These are phyloP conservation scores for Avena sativa DNA, from an alignment of 176 grass and related monocot genomes.

Conservation along the genomic window DNA sequence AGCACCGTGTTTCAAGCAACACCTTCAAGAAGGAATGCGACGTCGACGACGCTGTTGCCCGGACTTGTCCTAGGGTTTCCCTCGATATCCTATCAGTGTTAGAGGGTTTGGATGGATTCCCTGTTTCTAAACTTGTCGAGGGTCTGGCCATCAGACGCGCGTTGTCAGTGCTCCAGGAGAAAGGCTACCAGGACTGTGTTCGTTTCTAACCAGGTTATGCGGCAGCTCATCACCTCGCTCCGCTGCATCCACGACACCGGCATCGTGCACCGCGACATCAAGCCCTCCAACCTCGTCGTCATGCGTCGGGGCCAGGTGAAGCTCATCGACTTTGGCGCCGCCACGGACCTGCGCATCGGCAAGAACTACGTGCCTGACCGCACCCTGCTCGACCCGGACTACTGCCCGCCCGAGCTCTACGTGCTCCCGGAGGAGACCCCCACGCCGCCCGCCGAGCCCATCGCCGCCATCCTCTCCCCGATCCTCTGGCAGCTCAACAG, in stretches of 20 bases:
- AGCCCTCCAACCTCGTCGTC: conserved; percentile 91
- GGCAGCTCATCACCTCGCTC: conserved; percentile 88
- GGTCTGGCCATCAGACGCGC: too few relatives aligned
- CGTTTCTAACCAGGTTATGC: conserved; percentile 79
- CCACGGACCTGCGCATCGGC: conserved; percentile 94
- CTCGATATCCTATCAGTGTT: too few relatives aligned
- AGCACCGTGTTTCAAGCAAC: too few relatives aligned
- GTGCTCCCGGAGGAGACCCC: conserved; percentile 97
- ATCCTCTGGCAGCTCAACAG: conserved; percentile 96
- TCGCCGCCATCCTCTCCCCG: conserved; percentile 93
- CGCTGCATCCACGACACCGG: conserved; percentile 86
- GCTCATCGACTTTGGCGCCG: conserved; percentile 97
- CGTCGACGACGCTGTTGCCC: too few relatives aligned
- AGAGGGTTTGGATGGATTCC: too few relatives aligned
- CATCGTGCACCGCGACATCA: conserved; percentile 96
- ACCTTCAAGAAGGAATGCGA: too few relatives aligned
- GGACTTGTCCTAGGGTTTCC: too few relatives aligned
- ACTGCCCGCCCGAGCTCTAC: conserved; percentile 93
- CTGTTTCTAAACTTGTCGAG: too few relatives aligned
- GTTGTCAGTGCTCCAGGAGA: too few relatives aligned
- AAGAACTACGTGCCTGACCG: conserved; percentile 93
- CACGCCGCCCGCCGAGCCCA: conserved; percentile 72
- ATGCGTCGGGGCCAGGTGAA: conserved; percentile 85
- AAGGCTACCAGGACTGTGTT: too few relatives aligned
- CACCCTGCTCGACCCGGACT: conserved; percentile 82